These are phyloP conservation scores for Zanthoxylum bungeanum DNA, from an alignment of 345 rosid genomes.

Conservation along the genomic window DNA sequence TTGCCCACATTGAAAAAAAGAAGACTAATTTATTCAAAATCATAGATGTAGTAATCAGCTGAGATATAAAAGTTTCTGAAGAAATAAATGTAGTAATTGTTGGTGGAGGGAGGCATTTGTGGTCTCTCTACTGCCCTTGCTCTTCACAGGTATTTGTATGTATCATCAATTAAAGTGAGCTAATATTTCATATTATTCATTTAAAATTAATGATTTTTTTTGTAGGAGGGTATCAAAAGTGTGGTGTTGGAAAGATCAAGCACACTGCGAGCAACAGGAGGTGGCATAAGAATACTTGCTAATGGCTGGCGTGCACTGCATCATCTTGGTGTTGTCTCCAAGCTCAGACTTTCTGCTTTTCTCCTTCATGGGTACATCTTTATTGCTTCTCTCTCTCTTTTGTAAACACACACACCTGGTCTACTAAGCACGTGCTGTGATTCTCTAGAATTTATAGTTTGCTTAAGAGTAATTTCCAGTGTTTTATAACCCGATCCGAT, in stretches of 20 bases:
- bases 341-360: constrained; percentile 36
- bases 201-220: too few relatives aligned
- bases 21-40: too few relatives aligned
- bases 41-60: not conserved
- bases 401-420: too few relatives aligned
- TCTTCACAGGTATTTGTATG: too few relatives aligned
- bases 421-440: too few relatives aligned
- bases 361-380: constrained; percentile 16
- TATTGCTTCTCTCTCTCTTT: too few relatives aligned
- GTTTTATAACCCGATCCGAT: too few relatives aligned
- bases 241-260: constrained; percentile 54
- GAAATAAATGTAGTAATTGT: not conserved
- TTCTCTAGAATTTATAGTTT: too few relatives aligned
- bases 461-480: too few relatives aligned
- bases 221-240: constrained; percentile 56
- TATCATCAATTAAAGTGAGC: too few relatives aligned
- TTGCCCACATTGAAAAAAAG: too few relatives aligned
- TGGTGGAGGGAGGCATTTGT: constrained; percentile 27
- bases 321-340: constrained; percentile 45
- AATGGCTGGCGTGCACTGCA: constrained; percentile 72
- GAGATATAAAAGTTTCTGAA: not conserved
- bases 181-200: too few relatives aligned
- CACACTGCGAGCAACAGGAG: constrained; percentile 38
- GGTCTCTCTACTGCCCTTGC: constrained; percentile 67
- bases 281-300: constrained; percentile 40